Base-by-base conservation (phyloP, 192 early-diverging fungal species). In the Bifiguratus adelaidae region DNA sequence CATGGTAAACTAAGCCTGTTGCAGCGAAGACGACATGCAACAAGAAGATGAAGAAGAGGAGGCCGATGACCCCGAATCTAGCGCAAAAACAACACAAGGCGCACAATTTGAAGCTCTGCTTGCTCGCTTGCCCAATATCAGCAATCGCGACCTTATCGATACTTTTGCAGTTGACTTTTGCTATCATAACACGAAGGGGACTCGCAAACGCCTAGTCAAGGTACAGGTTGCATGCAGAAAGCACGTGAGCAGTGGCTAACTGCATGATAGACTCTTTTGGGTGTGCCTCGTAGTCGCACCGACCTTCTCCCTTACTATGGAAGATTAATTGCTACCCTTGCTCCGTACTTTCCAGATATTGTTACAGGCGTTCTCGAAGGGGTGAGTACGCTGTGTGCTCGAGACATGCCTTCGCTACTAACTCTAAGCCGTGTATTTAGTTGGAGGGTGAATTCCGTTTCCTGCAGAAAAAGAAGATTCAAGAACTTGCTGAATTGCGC, bases 221-320 rank as follows among this genome's bases (percentile, higher is more conserved):
- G 75, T 74, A 51, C 3, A 6, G 24, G 2, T 8, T 33, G 32
- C n/a, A 9, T 8, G 32, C 8, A n/a, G 8, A 33, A 33, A 33
- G 32, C n/a, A 13, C 22, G 1, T 21, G 16, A 40, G 22, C 37
- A 40, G 15, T 15, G 22, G 22, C n/a, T 7, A 16, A 30, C 30
- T 47, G 25, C 5, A 27, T 21, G 22, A 34, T 27, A 75, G 67
- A 65, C 80, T 0, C 58, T 99, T 16, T 50, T 86, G 0, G 74
- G 74, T 21, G 88, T 96, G 7, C 87, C 88, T 18, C 78, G 91
- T 12, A 68, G 81, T 24, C 73, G 92, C 28, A 56, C 84, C 23
- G 93, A 90, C 36, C 53, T 96, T 11, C 58, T 99, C 13, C 91
- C 96, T 4, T 92, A 91, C 54, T 95, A 95, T 58, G 70, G 85